Evolutionary conservation across 768 basidiomycete species (phyloP).

Genomic region (Boletellus ananas): DNA sequence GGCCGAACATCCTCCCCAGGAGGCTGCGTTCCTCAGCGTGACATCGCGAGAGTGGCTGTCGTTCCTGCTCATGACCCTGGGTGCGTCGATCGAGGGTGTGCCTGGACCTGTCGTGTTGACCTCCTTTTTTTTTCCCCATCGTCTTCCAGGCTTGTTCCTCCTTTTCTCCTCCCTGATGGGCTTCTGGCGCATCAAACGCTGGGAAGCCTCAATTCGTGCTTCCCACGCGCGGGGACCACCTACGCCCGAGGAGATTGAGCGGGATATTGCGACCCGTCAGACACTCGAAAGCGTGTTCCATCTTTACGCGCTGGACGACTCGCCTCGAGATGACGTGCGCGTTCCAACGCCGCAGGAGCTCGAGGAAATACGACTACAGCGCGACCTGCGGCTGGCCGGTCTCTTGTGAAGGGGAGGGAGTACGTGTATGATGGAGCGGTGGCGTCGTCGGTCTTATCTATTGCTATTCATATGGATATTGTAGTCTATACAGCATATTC

Average conservation of each 20-base stretch:
- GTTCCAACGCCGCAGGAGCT: conserved; percentile 31
- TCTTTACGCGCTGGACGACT: conserved; percentile 32
- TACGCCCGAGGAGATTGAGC: conserved; percentile 43
- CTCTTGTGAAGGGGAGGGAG: conserved; percentile 35
- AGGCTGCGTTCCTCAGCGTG: conserved; percentile 29
- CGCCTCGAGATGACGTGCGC: conserved; percentile 2
- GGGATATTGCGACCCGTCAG: conserved; percentile 48
- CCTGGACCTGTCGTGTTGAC: conserved; percentile 1
- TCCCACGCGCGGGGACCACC: conserved; percentile 24
- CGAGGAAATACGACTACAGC: conserved; percentile 44
- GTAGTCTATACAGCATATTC: conserved; percentile 15
- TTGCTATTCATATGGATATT: conserved; percentile 15
- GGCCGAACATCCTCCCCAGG: conserved; percentile 19
- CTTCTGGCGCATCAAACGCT: conserved; percentile 82
- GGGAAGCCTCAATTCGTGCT: conserved; percentile 69
- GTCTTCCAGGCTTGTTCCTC: conserved; percentile 84
- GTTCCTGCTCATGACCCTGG: conserved; percentile 88
- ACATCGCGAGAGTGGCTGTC: conserved; percentile 84
- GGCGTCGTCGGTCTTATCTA: conserved; percentile 3
- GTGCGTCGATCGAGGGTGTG: conserved; percentile 32
- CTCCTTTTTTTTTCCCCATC: neutral
- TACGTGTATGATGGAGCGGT: conserved; percentile 9
- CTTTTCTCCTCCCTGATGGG: conserved; percentile 78
- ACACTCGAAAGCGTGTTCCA: conserved; percentile 54
- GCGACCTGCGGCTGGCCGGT: conserved; percentile 53